A percentile compares a stretch with the other conserved stretches of the same genome.
Conservation (phyloP, 306 rosid genomes). For the Alnus rubra region DNA sequence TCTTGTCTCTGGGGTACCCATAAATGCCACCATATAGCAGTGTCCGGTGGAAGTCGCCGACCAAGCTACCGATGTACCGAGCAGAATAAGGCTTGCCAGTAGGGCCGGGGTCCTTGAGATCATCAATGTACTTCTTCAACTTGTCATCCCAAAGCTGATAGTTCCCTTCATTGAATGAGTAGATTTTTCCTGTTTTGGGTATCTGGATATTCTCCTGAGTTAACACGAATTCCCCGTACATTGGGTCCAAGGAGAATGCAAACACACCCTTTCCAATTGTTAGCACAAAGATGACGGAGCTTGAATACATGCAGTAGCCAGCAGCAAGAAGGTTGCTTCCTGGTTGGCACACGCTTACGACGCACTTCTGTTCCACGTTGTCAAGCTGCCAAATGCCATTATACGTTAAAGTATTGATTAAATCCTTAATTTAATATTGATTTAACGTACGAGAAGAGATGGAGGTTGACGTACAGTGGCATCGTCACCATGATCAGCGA, state of each 20-base stretch:
- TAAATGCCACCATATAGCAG: constrained; percentile 91
- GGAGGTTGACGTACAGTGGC: constrained; percentile 50
- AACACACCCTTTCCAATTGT: constrained; percentile 88
- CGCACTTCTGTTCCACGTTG: constrained; percentile 55
- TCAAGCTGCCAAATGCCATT: constrained; percentile 57
- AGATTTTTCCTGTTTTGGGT: constrained; percentile 87
- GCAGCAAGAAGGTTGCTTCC: constrained; percentile 98
- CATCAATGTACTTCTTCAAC: constrained; percentile 87
- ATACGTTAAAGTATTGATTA: no score
- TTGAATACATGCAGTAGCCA: constrained; percentile 98
- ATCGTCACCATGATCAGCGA: constrained; percentile 67
- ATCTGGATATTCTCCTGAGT: constrained; percentile 81
- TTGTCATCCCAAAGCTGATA: constrained; percentile 92
- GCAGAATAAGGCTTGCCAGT: constrained; percentile 91
- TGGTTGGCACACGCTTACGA: constrained; percentile 94
- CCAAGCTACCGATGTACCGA: constrained; percentile 92
- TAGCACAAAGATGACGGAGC: constrained; percentile 87
- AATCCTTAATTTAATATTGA: neutral
- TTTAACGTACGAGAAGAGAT: neutral
- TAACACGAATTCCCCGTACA: constrained; percentile 88
- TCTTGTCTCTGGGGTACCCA: constrained; percentile 92
- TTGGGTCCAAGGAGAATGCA: constrained; percentile 77
- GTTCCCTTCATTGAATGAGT: constrained; percentile 96
- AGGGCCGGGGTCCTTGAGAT: constrained; percentile 93
- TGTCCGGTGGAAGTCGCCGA: constrained; percentile 93